Conservation (phyloP, 1,139 yeast species). For the Protomyces pachydermus region DNA sequence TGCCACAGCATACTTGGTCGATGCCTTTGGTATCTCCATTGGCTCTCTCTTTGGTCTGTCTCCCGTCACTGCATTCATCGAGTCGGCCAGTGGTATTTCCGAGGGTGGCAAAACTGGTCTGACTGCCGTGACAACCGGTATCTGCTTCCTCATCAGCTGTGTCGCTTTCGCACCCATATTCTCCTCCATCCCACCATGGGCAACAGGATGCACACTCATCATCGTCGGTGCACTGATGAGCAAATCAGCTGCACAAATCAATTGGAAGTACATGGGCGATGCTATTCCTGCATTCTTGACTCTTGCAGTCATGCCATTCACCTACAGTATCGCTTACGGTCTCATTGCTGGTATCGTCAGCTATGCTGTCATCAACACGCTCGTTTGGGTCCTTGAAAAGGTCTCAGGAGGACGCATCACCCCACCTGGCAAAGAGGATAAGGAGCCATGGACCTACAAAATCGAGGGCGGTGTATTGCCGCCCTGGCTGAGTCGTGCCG, state of each 20-base stretch:
- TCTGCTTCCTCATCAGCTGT: constrained; percentile 32
- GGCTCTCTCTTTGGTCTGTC: constrained; percentile 32
- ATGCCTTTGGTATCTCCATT: constrained; percentile 31
- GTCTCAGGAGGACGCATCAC: constrained; percentile 29
- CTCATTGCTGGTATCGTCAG: constrained; percentile 32
- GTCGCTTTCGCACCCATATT: constrained; percentile 33
- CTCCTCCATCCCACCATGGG: constrained; percentile 34
- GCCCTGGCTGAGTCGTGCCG: constrained; percentile 23
- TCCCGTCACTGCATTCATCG: constrained; percentile 33
- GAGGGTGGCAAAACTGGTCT: constrained; percentile 33
- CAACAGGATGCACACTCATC: constrained; percentile 32
- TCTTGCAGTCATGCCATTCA: constrained; percentile 33
- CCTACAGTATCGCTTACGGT: constrained; percentile 33
- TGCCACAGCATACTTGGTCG: constrained; percentile 32
- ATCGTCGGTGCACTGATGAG: constrained; percentile 33
- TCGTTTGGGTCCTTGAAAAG: constrained; percentile 28
- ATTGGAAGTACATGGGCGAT: constrained; percentile 32
- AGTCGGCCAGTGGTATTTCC: constrained; percentile 33
- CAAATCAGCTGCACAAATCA: constrained; percentile 31
- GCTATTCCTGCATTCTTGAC: constrained; percentile 33
- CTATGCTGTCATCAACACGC: constrained; percentile 30
- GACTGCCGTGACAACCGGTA: constrained; percentile 31
- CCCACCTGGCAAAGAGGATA: constrained; percentile 32
- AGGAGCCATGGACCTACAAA: constrained; percentile 33
- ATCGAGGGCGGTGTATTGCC: constrained; percentile 28